Conservation (phyloP, 768 basidiomycete species). For the Boletus reticuloceps region DNA sequence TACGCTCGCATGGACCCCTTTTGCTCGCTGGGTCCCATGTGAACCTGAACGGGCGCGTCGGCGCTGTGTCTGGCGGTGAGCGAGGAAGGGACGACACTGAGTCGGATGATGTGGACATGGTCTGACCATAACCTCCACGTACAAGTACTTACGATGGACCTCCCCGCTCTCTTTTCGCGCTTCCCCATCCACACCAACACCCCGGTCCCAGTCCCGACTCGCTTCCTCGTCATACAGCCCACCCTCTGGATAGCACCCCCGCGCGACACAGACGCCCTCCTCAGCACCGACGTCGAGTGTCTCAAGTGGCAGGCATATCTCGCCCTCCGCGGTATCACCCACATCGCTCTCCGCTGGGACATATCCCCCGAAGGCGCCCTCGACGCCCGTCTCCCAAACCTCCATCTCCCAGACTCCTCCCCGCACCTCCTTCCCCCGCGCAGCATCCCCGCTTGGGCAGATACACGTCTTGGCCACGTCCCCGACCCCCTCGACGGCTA, state of each 20-base stretch:
- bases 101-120: conserved; percentile 52
- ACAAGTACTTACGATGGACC: conserved; percentile 35
- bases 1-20: conserved; percentile 67
- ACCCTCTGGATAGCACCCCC: conserved; percentile 70
- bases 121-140: background rate
- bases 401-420: conserved; percentile 53
- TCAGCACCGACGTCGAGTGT: conserved; percentile 81
- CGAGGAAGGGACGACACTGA: conserved; percentile 51
- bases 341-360: conserved; percentile 63
- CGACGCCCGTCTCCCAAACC: conserved; percentile 65
- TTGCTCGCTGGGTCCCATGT: conserved; percentile 66
- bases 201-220: conserved; percentile 32
- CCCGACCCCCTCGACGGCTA: conserved; percentile 65
- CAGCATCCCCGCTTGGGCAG: conserved; percentile 74
- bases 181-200: conserved; percentile 62
- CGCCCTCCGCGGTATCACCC: conserved; percentile 52
- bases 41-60: conserved; percentile 65
- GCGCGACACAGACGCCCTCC: conserved; percentile 26
- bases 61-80: conserved; percentile 42
- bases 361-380: conserved; percentile 67
- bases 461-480: conserved; percentile 42
- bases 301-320: conserved; percentile 87
- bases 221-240: conserved; percentile 32
- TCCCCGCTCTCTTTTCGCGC: conserved; percentile 45
- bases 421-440: conserved; percentile 60